Evolutionary conservation across 176 grass and related monocot species (phyloP).

Genomic region (Cenchrus purpureus): DNA sequence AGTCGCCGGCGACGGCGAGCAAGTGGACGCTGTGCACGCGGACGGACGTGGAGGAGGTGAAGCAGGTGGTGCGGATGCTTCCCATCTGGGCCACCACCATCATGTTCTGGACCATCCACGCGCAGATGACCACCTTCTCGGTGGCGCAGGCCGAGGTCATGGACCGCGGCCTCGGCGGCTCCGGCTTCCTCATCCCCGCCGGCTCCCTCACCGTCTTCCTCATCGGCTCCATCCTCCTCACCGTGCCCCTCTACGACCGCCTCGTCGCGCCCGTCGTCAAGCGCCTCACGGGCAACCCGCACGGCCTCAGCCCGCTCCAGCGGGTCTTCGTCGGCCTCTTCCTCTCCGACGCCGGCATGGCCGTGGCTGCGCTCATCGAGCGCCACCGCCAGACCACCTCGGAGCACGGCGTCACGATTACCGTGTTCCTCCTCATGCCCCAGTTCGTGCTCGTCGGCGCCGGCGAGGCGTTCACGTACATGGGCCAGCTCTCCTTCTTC

Average conservation of each 20-base stretch:
- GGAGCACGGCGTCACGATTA: conserved; percentile 23
- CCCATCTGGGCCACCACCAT: conserved; percentile 76
- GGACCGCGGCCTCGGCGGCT: conserved; percentile 69
- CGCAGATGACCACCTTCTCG: conserved; percentile 93
- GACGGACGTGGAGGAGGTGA: conserved; percentile 80
- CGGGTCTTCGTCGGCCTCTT: conserved; percentile 73
- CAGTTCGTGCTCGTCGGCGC: conserved; percentile 90
- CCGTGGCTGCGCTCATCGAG: conserved; percentile 62
- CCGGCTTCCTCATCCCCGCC: conserved; percentile 69
- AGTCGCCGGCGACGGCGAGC: conserved; percentile 13
- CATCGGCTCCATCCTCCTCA: conserved; percentile 84
- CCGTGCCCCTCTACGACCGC: conserved; percentile 84
- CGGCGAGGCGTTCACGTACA: conserved; percentile 95
- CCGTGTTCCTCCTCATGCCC: conserved; percentile 82
- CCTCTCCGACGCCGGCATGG: conserved; percentile 77
- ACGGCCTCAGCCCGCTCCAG: conserved; percentile 80
- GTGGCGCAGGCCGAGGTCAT: conserved; percentile 77
- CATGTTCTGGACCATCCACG: conserved; percentile 91
- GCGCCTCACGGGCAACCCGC: conserved; percentile 64
- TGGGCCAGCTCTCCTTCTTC: conserved; percentile 94
- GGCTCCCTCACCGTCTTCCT: conserved; percentile 95
- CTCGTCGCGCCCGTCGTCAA: conserved; percentile 50
- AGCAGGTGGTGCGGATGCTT: conserved; percentile 71
- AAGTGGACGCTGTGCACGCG: conserved; percentile 56
- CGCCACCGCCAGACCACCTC: conserved; percentile 46